A percentile compares a stretch with the other conserved stretches of the same genome.
These are phyloP conservation scores for Kregervanrija pseudodelftensis DNA, from an alignment of 805 yeast species.

Conservation along the genomic window DNA sequence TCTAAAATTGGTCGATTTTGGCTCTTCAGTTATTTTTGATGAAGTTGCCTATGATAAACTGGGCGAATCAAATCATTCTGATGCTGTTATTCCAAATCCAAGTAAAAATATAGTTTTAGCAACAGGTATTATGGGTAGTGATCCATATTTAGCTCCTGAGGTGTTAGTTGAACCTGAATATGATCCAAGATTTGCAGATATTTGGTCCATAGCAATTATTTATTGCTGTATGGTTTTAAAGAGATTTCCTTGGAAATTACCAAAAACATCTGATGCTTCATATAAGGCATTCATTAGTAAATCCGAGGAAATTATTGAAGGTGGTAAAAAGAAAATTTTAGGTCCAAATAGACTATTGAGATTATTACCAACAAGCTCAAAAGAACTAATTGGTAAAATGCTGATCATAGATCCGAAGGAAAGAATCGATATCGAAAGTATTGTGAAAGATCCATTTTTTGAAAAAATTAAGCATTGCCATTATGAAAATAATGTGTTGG, in stretches of 20 bases:
- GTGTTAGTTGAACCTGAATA: conserved; percentile 51
- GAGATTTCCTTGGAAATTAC: conserved; percentile 94
- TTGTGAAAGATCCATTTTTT: conserved; percentile 54
- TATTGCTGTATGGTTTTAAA: conserved; percentile 84
- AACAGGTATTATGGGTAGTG: conserved; percentile 88
- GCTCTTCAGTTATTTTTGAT: conserved; percentile 80
- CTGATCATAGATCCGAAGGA: conserved; percentile 49
- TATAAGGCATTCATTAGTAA: conserved; percentile 54
- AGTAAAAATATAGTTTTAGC: conserved; percentile 44
- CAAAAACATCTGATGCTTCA: conserved; percentile 69
- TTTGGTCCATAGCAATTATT: conserved; percentile 91
- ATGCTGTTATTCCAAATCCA: too few species aligned
- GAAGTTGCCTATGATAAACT: not conserved
- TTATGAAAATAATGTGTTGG: conserved; percentile 19
- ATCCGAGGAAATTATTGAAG: conserved; percentile 19
- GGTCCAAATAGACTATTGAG: conserved; percentile 74
- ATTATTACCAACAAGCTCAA: conserved; percentile 60
- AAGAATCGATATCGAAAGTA: conserved; percentile 53
- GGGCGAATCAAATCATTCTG: not conserved
- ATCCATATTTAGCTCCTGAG: conserved; percentile 94
- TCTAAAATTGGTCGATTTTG: conserved; percentile 86
- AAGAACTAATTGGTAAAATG: conserved; percentile 60
- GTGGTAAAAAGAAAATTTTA: conserved; percentile 16
- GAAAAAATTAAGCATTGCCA: conserved; percentile 49
- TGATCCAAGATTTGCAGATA: conserved; percentile 83